A percentile compares a stretch with the other conserved stretches of the same genome.
Evolutionary conservation across 495 filamentous ascomycete genomes (phyloP).

Genomic region (Xylaria scruposa): DNA sequence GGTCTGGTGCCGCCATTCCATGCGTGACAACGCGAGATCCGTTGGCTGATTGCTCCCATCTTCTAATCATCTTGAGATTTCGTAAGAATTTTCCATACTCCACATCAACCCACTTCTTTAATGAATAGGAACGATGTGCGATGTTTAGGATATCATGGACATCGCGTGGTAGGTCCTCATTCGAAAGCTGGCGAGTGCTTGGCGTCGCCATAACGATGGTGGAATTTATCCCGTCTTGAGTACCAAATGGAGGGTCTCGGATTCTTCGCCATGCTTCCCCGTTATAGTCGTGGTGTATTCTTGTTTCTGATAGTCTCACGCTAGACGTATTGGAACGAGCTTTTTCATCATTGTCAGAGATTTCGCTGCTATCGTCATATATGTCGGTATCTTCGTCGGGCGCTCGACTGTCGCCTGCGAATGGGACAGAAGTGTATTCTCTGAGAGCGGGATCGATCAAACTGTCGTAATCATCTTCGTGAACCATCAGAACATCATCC

Average conservation of each 20-base stretch:
- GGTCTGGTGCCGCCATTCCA: conserved; percentile 38
- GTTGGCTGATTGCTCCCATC: conserved; percentile 49
- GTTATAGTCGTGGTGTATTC: conserved; percentile 24
- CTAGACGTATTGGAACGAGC: neutral
- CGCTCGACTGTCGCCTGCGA: conserved; percentile 22
- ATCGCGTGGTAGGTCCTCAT: conserved; percentile 43
- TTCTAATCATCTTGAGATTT: conserved; percentile 43
- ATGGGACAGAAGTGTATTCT: conserved; percentile 10
- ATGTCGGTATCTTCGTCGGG: conserved; percentile 32
- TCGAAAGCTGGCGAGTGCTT: conserved; percentile 34
- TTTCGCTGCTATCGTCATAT: conserved; percentile 10
- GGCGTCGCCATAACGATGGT: conserved; percentile 43
- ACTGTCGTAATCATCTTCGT: conserved; percentile 8
- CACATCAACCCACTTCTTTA: conserved; percentile 44
- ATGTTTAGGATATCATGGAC: conserved; percentile 43
- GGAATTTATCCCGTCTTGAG: conserved; percentile 39
- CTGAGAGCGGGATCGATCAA: conserved; percentile 1
- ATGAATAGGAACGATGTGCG: conserved; percentile 26
- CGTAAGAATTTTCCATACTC: conserved; percentile 46
- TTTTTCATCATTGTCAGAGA: conserved; percentile 22
- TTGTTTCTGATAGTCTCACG: conserved; percentile 9
- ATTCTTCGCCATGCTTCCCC: conserved; percentile 35
- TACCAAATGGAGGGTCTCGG: conserved; percentile 37
- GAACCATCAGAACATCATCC: neutral
- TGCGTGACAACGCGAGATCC: conserved; percentile 37